Percentiles rank a stretch among this genome's conserved stretches.
Evolutionary conservation across 2,329 filamentous ascomycete species (phyloP).

Genomic region (Ophiocordyceps sinensis): DNA sequence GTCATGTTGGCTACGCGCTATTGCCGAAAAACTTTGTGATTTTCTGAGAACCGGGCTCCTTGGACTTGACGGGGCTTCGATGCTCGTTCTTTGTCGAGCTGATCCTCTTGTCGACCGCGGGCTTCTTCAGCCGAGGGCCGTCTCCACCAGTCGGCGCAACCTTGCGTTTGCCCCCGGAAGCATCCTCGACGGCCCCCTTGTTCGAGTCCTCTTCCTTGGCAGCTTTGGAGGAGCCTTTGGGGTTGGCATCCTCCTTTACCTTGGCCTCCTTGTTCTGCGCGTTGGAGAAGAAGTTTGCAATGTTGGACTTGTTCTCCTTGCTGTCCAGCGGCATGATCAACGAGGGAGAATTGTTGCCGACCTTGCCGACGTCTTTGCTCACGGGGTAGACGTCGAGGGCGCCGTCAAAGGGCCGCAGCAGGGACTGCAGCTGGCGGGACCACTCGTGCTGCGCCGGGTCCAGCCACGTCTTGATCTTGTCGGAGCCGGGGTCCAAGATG

Average conservation of each 20-base stretch:
- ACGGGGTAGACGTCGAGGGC: slow-evolving; percentile 79
- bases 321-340: slow-evolving; percentile 77
- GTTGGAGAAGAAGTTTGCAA: slow-evolving; percentile 80
- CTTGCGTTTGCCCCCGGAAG: slow-evolving; percentile 10
- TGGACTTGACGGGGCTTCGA: slow-evolving; percentile 52
- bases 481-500: slow-evolving; percentile 63
- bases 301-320: slow-evolving; percentile 81
- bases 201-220: slow-evolving; percentile 4
- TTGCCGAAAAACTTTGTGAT: slow-evolving; percentile 85
- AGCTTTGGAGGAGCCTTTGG: not conserved
- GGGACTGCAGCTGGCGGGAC: slow-evolving; percentile 60
- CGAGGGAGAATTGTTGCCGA: slow-evolving; percentile 73
- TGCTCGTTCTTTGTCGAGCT: slow-evolving; percentile 26
- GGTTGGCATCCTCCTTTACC: not conserved
- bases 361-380: slow-evolving; percentile 79
- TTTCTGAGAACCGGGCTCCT: slow-evolving; percentile 30
- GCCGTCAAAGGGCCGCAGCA: slow-evolving; percentile 67
- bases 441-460: slow-evolving; percentile 60
- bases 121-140: slow-evolving; percentile 12
- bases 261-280: slow-evolving; percentile 17
- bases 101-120: slow-evolving; percentile 13
- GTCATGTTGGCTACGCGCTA: slow-evolving; percentile 16
- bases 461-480: slow-evolving; percentile 60
- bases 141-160: slow-evolving; percentile 5
- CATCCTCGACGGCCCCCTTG: not conserved